These are phyloP conservation scores for Trypanosoma platydactyli DNA, from an alignment of 208 protist species.

Conservation along the genomic window DNA sequence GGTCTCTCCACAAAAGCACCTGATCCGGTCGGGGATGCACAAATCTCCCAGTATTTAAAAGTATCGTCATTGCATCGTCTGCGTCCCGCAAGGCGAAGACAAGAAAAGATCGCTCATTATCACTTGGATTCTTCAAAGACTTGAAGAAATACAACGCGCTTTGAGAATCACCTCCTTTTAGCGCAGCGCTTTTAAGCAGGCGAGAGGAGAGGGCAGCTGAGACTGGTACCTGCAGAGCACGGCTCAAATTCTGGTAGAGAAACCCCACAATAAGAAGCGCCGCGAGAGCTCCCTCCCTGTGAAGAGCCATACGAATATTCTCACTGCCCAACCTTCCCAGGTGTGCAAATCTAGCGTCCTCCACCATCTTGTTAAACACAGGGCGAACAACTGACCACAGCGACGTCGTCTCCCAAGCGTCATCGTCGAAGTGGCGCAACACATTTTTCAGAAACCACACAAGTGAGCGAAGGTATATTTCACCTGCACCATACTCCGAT, in stretches of 20 bases:
- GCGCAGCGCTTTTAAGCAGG: slow-evolving; percentile 30
- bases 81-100: slow-evolving; percentile 42
- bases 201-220: slow-evolving; percentile 44
- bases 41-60: slow-evolving; percentile 44
- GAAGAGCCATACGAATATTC: slow-evolving; percentile 19
- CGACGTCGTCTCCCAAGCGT: slow-evolving; percentile 13
- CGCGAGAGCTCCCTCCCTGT: slow-evolving; percentile 8
- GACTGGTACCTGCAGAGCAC: slow-evolving; percentile 46
- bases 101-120: slow-evolving; percentile 47
- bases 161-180: slow-evolving; percentile 32
- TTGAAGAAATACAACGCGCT: slow-evolving; percentile 61
- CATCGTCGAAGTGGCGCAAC: slow-evolving; percentile 24
- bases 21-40: slow-evolving; percentile 47
- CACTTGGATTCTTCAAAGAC: slow-evolving; percentile 42
- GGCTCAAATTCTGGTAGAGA: slow-evolving; percentile 36
- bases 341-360: slow-evolving; percentile 23
- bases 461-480: slow-evolving; percentile 18
- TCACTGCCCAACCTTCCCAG: slow-evolving; percentile 22
- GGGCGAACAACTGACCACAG: slow-evolving; percentile 20
- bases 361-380: slow-evolving; percentile 33
- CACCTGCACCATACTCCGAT: slow-evolving; percentile 9
- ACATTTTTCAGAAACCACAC: slow-evolving; percentile 17
- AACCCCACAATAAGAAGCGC: slow-evolving; percentile 36
- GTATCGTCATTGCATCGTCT: slow-evolving; percentile 27
- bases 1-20: slow-evolving; percentile 64